Evolutionary conservation across 805 yeast genomes (phyloP).

Genomic region (Candida easanensis): DNA sequence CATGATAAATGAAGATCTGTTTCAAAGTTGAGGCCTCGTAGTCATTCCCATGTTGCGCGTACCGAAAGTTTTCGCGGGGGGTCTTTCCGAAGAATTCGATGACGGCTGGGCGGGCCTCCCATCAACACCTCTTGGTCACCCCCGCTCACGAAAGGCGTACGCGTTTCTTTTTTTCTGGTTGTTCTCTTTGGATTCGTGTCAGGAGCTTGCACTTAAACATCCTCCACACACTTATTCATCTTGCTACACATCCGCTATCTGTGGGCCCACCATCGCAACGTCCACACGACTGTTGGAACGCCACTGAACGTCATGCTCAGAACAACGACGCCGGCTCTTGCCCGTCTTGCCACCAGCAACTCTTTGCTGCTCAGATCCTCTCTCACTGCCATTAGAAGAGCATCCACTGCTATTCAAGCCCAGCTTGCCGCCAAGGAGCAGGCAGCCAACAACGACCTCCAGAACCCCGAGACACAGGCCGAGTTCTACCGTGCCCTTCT

Average conservation of each 20-base stretch:
- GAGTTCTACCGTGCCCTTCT: constrained; percentile 75
- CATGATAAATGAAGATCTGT: not conserved
- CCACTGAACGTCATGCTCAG: constrained; percentile 12
- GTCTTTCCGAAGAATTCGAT: not conserved
- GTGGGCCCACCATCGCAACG: too few relatives aligned
- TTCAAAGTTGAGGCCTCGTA: not conserved
- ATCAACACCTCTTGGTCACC: not conserved
- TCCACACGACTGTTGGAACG: not conserved
- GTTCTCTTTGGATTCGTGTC: too few relatives aligned
- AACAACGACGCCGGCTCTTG: constrained; percentile 9
- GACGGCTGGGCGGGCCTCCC: not conserved
- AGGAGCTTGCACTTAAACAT: too few relatives aligned
- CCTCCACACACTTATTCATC: too few relatives aligned
- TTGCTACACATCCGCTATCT: too few relatives aligned
- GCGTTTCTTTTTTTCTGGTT: not conserved
- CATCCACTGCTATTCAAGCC: constrained; percentile 24
- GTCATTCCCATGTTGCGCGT: not conserved
- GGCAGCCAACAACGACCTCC: constrained; percentile 74
- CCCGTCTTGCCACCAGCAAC: constrained; percentile 7
- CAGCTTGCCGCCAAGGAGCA: constrained; percentile 67
- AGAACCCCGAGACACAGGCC: constrained; percentile 73
- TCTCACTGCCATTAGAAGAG: constrained; percentile 19
- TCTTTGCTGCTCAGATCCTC: constrained; percentile 7
- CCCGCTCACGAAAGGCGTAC: not conserved
- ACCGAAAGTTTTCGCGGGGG: not conserved